Evolutionary conservation across 2,329 filamentous ascomycete species (phyloP), one percentile per base, ranked within the genome.

Genomic region (Sporothrix mexicana): DNA sequence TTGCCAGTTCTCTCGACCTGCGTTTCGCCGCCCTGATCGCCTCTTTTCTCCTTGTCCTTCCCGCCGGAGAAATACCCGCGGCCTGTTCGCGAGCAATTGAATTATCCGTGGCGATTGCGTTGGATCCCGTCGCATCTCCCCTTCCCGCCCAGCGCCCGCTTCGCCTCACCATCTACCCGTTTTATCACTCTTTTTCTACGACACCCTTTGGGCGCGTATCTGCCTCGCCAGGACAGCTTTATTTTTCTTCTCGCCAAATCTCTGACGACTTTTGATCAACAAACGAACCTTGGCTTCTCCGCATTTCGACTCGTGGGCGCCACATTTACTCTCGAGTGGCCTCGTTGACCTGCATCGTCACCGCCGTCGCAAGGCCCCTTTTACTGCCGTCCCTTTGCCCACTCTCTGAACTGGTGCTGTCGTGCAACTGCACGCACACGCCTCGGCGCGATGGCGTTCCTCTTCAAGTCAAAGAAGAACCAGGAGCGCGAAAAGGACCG

Each of bases 401-500:
- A 12, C 41, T 47, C 23, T 36, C 45, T 61, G 64, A 41, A 47
- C 61, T 51, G 53, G 62, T 57, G 72, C 61, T 47, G 61, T 66
- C 45, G 64, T 72, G 72, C 71, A 61, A 57, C 68, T 66, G 12
- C 45, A 61, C 72, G 72, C 69, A 61, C 70, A 62, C 75, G 51
- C 72, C 41, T 53, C 53, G 69, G 79, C 81, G 85, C 81, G 82
- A 94, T 94, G 92, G 90, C 92, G 77, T 94, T 94, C 82, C 87
- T 94, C 75, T 94, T 94, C 85, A 93, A 93, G 82, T 93, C 91
- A 72, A 94, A 94, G 83, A 94, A 93, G 83, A 87, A 88, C 79
- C 90, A 92, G 81, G 89, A 91, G 10, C 75, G 74, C 51, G 75
- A 89, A 79, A 90, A 92, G 81, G 90, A 91, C 78, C 88, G 90